Base-by-base conservation (phyloP, 305 asterid species). In the Withania somnifera region DNA sequence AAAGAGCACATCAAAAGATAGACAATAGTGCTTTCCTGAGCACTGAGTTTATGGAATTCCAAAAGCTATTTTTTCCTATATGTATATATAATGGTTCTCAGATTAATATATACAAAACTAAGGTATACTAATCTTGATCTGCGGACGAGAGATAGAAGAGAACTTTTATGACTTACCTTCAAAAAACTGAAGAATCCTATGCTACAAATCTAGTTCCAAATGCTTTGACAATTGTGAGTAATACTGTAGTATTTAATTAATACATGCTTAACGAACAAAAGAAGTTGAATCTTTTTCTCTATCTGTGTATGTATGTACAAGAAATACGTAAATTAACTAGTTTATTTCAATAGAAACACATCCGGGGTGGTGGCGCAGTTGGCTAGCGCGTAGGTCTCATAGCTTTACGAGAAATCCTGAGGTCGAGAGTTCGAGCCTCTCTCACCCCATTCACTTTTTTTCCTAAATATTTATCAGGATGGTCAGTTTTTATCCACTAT, bases 351-450 rank as follows among this genome's bases (percentile, higher is more conserved):
- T n/a, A n/a, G n/a, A n/a, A n/a, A n/a, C n/a, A 2, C 24, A 17
- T 9, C 3, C 0, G 71, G 71, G 42, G 42, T 15, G 71, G 42
- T 63, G 94, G 97, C 94, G 91, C 90, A 92, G 92, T 92, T 92
- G 93, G 94, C 93, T 88, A 89, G 94, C 93, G 94, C 92, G 90
- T 90, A 92, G 92, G 93, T 90, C 93, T 89, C 93, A 87, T 91
- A 92, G 97, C 73, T 32, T 30, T 1, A 6, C 10, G 45, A 38
- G 45, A 1, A 0, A 92, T 93, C 95, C 97, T 91, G 95, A 91
- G 97, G 95, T 93, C 95, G 95, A 93, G 95, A 93, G 97, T 93
- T 93, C 95, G 94, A 90, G 94, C 97, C 95, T 93, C 94, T 91
- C 93, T 93, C 97, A 91, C 95, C 93, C 97, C 97, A 78, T 0